A percentile compares a stretch with the other conserved stretches of the same genome.
These are phyloP conservation scores for Puccinia polysora DNA, from an alignment of 1,284 basidiomycete genomes.

Conservation along the genomic window DNA sequence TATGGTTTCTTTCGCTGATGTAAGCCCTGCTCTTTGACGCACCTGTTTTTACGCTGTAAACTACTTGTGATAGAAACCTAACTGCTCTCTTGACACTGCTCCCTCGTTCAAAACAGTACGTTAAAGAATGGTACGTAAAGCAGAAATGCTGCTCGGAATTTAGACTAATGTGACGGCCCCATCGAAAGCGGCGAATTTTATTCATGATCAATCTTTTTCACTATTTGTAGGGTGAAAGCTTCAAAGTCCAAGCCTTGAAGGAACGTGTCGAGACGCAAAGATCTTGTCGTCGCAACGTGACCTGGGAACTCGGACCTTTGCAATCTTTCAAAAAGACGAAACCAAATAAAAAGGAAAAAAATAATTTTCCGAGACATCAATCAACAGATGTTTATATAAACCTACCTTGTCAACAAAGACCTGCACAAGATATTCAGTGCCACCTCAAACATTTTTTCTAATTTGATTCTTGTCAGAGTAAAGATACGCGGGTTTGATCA, in stretches of 20 bases:
- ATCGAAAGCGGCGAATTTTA: neutral
- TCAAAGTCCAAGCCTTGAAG: constrained; percentile 11
- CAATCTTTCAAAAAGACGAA: no score
- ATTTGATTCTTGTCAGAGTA: no score
- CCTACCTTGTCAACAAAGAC: no score
- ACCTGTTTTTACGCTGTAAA: neutral
- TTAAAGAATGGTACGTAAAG: constrained; percentile 29
- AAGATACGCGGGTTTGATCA: no score
- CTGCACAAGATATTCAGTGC: no score
- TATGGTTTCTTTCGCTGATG: constrained; percentile 45
- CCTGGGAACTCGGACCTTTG: no score
- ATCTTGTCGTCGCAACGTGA: no score
- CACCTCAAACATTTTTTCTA: no score
- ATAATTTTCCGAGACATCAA: no score
- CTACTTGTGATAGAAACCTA: neutral
- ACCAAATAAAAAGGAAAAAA: no score
- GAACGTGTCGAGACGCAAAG: no score
- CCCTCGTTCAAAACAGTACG: constrained; percentile 11
- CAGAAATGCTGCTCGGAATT: neutral
- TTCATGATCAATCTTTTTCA: neutral
- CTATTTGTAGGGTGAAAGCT: constrained; percentile 11
- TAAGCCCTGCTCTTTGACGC: constrained; percentile 12
- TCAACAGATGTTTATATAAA: no score
- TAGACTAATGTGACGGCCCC: neutral
- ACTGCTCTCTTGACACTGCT: neutral